A percentile compares a stretch with the other conserved stretches of the same genome.
Conservation (phyloP, 495 filamentous ascomycete species). For the Penicillium canescens region DNA sequence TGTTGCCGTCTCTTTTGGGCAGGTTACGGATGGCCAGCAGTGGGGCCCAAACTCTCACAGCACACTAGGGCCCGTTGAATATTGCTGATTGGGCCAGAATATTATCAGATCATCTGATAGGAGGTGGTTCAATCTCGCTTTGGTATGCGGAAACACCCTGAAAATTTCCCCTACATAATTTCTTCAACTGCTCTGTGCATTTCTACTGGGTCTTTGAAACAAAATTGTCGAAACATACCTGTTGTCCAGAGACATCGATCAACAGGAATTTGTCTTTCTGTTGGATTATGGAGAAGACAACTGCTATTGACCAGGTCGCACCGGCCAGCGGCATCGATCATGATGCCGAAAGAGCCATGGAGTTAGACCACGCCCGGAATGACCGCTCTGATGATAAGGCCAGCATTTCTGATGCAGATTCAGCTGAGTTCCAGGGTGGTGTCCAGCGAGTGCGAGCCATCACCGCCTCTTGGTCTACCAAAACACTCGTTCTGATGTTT, state of each 20-base stretch:
- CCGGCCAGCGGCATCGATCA: background rate
- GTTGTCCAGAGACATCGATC: background rate
- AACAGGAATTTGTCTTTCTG: background rate
- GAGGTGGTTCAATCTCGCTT: background rate
- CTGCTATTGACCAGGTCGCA: background rate
- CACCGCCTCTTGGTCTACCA: conserved; percentile 3
- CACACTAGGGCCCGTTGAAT: background rate
- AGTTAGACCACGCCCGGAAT: background rate
- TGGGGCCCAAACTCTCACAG: background rate
- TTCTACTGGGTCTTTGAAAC: too few species aligned
- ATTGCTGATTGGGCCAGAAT: conserved; percentile 1
- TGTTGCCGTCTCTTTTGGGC: background rate
- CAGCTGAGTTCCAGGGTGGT: conserved; percentile 2
- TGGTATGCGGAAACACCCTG: background rate
- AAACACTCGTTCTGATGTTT: conserved; percentile 9
- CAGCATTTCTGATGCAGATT: conserved; percentile 1
- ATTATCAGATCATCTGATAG: conserved; percentile 19
- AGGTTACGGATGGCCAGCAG: background rate
- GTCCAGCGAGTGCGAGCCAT: conserved; percentile 9
- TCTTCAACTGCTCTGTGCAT: background rate
- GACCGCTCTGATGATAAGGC: background rate
- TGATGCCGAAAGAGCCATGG: conserved; percentile 1
- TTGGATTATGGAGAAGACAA: conserved; percentile 1
- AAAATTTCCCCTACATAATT: background rate
- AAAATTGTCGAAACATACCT: too few species aligned